Conservation (phyloP, 306 rosid species). For the Cucumis melo region DNA sequence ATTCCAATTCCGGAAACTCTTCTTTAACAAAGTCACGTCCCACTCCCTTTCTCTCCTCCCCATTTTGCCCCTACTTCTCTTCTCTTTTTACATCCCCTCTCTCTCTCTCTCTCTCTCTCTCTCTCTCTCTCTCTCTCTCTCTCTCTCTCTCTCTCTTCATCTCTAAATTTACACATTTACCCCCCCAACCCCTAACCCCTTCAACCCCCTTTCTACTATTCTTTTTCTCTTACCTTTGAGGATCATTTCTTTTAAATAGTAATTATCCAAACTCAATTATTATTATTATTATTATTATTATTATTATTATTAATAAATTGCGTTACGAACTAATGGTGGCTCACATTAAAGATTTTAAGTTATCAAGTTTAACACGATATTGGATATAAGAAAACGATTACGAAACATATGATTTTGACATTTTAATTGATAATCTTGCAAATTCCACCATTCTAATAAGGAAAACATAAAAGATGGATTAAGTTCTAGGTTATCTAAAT, state of each 20-base stretch:
- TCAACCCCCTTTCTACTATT: too few species aligned
- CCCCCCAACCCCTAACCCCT: background rate
- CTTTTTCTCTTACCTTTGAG: background rate
- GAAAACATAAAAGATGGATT: background rate
- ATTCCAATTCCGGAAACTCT: conserved; percentile 25
- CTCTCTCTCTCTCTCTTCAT: background rate
- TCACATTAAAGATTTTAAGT: background rate
- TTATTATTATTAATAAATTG: background rate
- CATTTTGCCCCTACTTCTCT: background rate
- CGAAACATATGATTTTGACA: background rate
- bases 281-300: too few species aligned
- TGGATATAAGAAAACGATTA: background rate
- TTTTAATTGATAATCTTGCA: background rate
- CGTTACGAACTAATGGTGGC: background rate
- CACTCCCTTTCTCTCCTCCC: background rate
- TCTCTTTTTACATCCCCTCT: background rate
- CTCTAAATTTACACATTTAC: background rate
- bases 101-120: background rate
- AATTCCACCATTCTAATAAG: background rate
- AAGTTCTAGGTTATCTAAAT: background rate
- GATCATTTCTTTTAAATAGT: background rate
- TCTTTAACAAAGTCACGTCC: conserved; percentile 40
- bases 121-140: background rate
- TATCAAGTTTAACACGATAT: background rate
- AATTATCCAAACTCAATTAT: background rate